Percentiles rank a stretch among this genome's conserved stretches.
These are phyloP conservation scores for Mortierella sp. DNA, from an alignment of 371 early-diverging fungal genomes.

Conservation along the genomic window DNA sequence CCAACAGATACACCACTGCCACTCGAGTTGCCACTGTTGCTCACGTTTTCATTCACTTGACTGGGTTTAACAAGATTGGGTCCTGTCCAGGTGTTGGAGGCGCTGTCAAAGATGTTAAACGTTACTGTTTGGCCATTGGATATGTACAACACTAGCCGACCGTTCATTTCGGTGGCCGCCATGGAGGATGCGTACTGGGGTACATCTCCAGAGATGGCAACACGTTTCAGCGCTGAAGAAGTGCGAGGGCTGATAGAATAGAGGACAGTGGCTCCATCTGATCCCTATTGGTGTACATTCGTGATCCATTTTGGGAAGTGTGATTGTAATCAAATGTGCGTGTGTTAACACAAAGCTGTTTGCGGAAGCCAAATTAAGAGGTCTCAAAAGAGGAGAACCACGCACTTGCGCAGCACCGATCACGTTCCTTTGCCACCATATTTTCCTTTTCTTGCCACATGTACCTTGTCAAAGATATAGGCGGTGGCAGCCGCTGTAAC, in stretches of 20 bases:
- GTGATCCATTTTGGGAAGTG: no score
- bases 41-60: no score
- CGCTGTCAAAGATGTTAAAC: conserved; percentile 36
- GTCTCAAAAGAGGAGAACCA: no score
- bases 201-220: conserved; percentile 25
- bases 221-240: conserved; percentile 14
- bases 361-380: no score
- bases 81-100: conserved; percentile 24
- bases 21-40: no score
- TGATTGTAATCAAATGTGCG: no score
- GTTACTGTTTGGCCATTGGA: not conserved
- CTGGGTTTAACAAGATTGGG: conserved; percentile 25
- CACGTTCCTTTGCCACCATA: no score
- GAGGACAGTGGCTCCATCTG: conserved; percentile 33
- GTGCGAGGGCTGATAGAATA: conserved; percentile 32
- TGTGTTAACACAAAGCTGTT: no score
- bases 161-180: conserved; percentile 16
- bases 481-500: conserved; percentile 28
- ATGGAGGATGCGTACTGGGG: conserved; percentile 28
- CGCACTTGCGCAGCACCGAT: no score
- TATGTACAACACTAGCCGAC: conserved; percentile 25
- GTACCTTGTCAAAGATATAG: conserved; percentile 43
- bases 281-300: conserved; percentile 3
- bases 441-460: no score
- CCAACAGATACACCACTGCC: conserved; percentile 10